phyloP scores from a whole-genome alignment of 208 protist species.

The Endotrypanum monterogeii region DNA sequence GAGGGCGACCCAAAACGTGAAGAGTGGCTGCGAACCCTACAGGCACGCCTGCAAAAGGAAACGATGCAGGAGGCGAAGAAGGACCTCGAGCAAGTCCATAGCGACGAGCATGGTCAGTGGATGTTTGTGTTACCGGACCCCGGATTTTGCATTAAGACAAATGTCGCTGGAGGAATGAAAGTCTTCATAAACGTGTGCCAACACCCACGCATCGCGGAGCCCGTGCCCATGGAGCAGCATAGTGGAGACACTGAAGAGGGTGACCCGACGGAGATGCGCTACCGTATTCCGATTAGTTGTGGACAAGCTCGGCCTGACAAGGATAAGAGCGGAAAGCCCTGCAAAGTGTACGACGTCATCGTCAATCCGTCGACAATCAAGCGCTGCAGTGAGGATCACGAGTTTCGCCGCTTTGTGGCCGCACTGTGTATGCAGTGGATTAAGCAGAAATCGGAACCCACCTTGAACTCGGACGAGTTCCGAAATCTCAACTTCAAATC shows the following conservation, averaged over 20 bases:
- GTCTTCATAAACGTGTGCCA: slow-evolving; percentile 92
- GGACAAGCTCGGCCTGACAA: slow-evolving; percentile 74
- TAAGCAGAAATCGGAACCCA: slow-evolving; percentile 89
- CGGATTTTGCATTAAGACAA: slow-evolving; percentile 89
- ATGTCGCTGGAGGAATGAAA: slow-evolving; percentile 59
- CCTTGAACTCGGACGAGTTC: slow-evolving; percentile 87
- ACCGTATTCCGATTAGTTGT: slow-evolving; percentile 88
- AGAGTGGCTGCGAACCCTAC: slow-evolving; percentile 72
- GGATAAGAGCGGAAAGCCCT: slow-evolving; percentile 86
- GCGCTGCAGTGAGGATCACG: slow-evolving; percentile 69
- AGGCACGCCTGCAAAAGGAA: slow-evolving; percentile 69
- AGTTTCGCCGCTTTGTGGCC: slow-evolving; percentile 87
- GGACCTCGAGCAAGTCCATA: slow-evolving; percentile 83
- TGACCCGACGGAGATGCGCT: slow-evolving; percentile 62
- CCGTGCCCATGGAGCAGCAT: slow-evolving; percentile 70
- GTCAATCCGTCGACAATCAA: slow-evolving; percentile 81
- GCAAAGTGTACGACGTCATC: slow-evolving; percentile 92
- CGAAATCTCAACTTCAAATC: slow-evolving; percentile 87
- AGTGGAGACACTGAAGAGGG: slow-evolving; percentile 14
- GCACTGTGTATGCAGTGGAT: slow-evolving; percentile 91
- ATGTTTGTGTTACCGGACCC: slow-evolving; percentile 83
- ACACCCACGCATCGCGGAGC: slow-evolving; percentile 84
- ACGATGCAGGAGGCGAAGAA: slow-evolving; percentile 54
- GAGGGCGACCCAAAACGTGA: slow-evolving; percentile 74
- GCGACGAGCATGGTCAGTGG: slow-evolving; percentile 89